Evolutionary conservation across 345 rosid genomes (phyloP).

Genomic region (Turnera subulata): DNA sequence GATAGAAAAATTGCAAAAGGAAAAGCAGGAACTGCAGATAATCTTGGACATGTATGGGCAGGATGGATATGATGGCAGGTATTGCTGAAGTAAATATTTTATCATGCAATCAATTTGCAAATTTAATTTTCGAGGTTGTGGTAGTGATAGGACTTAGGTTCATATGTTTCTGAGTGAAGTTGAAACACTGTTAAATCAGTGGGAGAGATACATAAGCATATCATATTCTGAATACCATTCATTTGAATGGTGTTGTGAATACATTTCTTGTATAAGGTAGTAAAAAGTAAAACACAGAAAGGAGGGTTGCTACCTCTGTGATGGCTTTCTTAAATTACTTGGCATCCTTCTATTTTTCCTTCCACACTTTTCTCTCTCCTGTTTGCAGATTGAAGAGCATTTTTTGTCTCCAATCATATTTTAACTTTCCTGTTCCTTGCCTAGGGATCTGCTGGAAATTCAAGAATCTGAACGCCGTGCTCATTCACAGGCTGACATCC

Average conservation of each 20-base stretch:
- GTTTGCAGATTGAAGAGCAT: background rate
- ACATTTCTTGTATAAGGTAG: too few species aligned
- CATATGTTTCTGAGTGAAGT: too few species aligned
- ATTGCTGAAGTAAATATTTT: too few species aligned
- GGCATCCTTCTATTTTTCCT: background rate
- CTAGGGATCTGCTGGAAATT: conserved; percentile 67
- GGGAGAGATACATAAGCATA: too few species aligned
- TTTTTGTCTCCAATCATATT: background rate
- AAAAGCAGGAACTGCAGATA: conserved; percentile 60
- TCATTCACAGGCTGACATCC: conserved; percentile 62
- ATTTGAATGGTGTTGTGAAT: too few species aligned
- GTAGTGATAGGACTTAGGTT: background rate
- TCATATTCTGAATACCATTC: too few species aligned
- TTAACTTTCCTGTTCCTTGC: conserved; percentile 2
- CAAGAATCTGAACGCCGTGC: conserved; percentile 80
- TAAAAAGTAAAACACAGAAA: too few species aligned
- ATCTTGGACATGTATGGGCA: conserved; percentile 67
- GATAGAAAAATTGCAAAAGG: conserved; percentile 79
- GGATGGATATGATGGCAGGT: conserved; percentile 75
- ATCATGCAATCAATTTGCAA: background rate
- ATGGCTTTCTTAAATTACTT: too few species aligned
- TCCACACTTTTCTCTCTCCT: background rate
- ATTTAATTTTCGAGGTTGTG: background rate
- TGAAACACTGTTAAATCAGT: too few species aligned
- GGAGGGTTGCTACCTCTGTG: too few species aligned